These are phyloP conservation scores for Gloeopeniophorella convolvens DNA, from an alignment of 768 basidiomycete species.

Conservation along the genomic window DNA sequence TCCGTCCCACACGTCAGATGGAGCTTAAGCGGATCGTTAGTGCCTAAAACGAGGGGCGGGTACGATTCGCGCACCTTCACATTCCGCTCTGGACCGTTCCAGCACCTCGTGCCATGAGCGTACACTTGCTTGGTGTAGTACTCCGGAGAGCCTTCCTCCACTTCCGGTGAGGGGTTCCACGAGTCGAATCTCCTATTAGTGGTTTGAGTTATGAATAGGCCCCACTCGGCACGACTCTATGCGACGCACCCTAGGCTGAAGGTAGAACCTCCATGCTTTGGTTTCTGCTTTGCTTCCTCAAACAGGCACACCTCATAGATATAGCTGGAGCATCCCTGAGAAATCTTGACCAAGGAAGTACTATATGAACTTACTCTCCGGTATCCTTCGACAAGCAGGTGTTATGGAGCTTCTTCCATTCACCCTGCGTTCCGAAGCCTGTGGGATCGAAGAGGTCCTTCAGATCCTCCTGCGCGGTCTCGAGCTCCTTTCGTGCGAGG, in stretches of 20 bases:
- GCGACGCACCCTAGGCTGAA: constrained; percentile 76
- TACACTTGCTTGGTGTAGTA: constrained; percentile 84
- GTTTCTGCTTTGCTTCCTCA: constrained; percentile 80
- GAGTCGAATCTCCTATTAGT: constrained; percentile 58
- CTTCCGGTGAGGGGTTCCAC: constrained; percentile 65
- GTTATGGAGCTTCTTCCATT: constrained; percentile 93
- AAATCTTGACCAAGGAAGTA: not conserved
- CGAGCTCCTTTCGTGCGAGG: constrained; percentile 43
- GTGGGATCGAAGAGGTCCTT: constrained; percentile 56
- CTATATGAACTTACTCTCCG: constrained; percentile 72
- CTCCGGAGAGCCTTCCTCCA: constrained; percentile 52
- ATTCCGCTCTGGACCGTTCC: constrained; percentile 92
- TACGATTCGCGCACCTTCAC: constrained; percentile 48
- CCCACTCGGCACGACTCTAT: not conserved
- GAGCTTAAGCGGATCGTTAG: constrained; percentile 42
- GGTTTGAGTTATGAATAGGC: not conserved
- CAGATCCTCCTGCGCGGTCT: constrained; percentile 51
- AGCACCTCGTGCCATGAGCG: constrained; percentile 80
- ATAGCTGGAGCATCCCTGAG: constrained; percentile 48
- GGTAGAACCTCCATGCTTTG: constrained; percentile 66
- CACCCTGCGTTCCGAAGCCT: constrained; percentile 72
- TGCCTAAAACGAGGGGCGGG: not conserved
- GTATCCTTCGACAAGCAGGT: constrained; percentile 72
- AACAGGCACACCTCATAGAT: constrained; percentile 94
- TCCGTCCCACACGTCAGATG: constrained; percentile 79